Conservation (phyloP, 176 grass and related monocot species). For the Chloris gayana region DNA sequence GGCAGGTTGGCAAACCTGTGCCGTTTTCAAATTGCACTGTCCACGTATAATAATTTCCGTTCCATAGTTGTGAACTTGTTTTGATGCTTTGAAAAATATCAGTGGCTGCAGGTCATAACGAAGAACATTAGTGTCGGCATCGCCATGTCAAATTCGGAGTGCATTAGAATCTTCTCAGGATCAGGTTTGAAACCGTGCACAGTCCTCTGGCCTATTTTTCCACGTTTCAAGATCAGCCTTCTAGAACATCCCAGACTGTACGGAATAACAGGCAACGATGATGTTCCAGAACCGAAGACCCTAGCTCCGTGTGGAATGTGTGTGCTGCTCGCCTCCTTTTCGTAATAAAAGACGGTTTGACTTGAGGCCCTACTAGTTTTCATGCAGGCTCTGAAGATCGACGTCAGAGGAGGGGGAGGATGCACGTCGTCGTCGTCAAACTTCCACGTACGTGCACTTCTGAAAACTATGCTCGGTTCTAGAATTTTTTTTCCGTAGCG, state of each 20-base stretch:
- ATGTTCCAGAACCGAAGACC: slow-evolving; percentile 10
- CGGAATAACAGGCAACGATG: not conserved
- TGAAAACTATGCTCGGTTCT: slow-evolving; percentile 11
- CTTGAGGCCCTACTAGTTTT: not conserved
- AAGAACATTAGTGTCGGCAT: not conserved
- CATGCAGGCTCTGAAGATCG: not conserved
- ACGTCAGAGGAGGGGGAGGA: slow-evolving; percentile 17
- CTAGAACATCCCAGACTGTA: slow-evolving; percentile 28
- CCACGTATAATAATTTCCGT: not conserved
- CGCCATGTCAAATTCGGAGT: slow-evolving; percentile 26
- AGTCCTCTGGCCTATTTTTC: not conserved
- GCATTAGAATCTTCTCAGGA: slow-evolving; percentile 14
- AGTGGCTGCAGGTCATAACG: not conserved
- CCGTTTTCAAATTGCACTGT: slow-evolving; percentile 22
- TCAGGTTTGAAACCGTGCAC: slow-evolving; percentile 21
- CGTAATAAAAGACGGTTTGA: slow-evolving; percentile 41
- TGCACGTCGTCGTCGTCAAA: slow-evolving; percentile 14
- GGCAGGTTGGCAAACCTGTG: not conserved
- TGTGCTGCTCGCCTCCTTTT: slow-evolving; percentile 20
- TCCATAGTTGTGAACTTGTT: slow-evolving; percentile 3
- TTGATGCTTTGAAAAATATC: slow-evolving; percentile 28
- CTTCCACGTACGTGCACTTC: not conserved
- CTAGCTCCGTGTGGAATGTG: not conserved
- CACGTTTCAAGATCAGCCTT: slow-evolving; percentile 17
- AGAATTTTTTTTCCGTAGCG: not conserved